Base-by-base conservation (phyloP, 2,329 filamentous ascomycete genomes). In the Cryphonectria nitschkei region DNA sequence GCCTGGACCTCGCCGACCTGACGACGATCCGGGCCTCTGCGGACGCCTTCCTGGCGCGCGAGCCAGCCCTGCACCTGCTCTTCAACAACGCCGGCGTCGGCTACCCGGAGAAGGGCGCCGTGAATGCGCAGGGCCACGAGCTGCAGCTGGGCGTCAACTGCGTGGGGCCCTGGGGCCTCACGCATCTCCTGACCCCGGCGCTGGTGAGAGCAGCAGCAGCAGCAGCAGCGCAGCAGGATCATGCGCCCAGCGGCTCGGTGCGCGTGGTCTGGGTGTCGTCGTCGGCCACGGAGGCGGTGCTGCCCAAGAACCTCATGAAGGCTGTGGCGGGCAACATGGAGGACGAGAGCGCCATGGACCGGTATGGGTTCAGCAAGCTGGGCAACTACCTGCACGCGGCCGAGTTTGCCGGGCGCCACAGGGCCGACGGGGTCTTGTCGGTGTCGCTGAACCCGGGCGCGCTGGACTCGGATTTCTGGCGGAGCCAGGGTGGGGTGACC, bases 21-120 rank as follows among this genome's bases (percentile, higher is more conserved):
- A 37, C 67, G 52, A 72, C 72, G n/a, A 73, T 78, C 72, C 76
- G 75, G 71, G 68, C 74, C 0, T 66, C 74, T 5, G 76, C 65
- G 32, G 67, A 73, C 19, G 64, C 62, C 22, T 77, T 78, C 46
- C 68, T 75, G 14, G 70, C 71, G 26, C 54, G 61, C 39, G 75
- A 77, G 65, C 34, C 39, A 0, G 73, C 77, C 32, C 75, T 83
- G 11, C 77, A 83, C 72, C 78, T 81, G 8, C 74, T 83, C 58
- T 78, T 81, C 74, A 79, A 83, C 75, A 83, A 83, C 74, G 81
- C 82, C 6, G 81, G 78, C 13, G 76, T 82, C 43, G 81, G 82
- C 79, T 71, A 67, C 3, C 74, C 76, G 1, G 78, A 78, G 2
- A 67, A 67, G n/a, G 76, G 75, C 13, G 76, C 74, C 43, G 76